Conservation (phyloP, 768 basidiomycete genomes). For the Leccinum incarnatum region DNA sequence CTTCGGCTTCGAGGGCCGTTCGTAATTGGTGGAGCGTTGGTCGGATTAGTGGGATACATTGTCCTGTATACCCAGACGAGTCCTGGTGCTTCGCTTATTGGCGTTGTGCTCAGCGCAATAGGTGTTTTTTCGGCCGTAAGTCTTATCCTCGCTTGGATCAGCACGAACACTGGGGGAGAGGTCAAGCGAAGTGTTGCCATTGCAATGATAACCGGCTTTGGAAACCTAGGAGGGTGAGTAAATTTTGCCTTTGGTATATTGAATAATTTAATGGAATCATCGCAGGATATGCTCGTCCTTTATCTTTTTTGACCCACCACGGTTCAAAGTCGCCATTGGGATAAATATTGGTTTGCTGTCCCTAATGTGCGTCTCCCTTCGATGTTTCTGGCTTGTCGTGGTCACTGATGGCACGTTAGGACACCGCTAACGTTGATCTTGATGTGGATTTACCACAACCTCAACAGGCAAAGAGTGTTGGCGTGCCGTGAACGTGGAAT, state of each 20-base stretch:
- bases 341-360: conserved; percentile 27
- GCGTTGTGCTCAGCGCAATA: conserved; percentile 44
- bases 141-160: conserved; percentile 48
- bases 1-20: conserved; percentile 44
- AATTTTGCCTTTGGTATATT: conserved; percentile 12
- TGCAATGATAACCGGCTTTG: conserved; percentile 50
- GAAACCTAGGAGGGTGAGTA: conserved; percentile 52
- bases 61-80: conserved; percentile 38
- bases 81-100: conserved; percentile 36
- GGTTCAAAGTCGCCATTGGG: conserved; percentile 34
- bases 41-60: conserved; percentile 48
- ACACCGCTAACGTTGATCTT: conserved; percentile 35
- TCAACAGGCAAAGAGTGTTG: conserved; percentile 47
- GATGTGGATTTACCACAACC: conserved; percentile 45
- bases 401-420: conserved; percentile 32
- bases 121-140: conserved; percentile 48
- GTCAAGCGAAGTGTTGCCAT: conserved; percentile 46
- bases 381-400: conserved; percentile 17
- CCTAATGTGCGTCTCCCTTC: conserved; percentile 15
- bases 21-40: conserved; percentile 37
- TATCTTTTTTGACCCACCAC: conserved; percentile 39
- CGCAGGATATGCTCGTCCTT: conserved; percentile 40
- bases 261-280: background rate
- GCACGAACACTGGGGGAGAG: conserved; percentile 54
- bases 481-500: conserved; percentile 44